phyloP scores from a whole-genome alignment of 495 filamentous ascomycete genomes.

The Lepidopterella palustris region DNA sequence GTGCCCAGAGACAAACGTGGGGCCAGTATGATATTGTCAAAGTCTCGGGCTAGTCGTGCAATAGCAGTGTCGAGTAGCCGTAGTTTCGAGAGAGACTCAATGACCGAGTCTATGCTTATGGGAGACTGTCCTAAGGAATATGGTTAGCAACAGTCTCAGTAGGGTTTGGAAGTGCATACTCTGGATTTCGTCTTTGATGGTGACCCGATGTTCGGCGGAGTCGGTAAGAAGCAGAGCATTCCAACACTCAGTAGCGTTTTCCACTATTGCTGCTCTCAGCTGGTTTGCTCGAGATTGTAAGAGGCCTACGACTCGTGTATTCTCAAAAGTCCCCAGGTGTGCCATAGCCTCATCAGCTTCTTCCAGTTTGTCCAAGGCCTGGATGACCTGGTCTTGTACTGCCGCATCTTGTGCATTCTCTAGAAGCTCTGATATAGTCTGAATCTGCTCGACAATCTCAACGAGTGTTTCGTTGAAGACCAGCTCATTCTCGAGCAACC shows the following conservation, averaged over 20 bases:
- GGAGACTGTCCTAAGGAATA: slow-evolving; percentile 9
- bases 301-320: slow-evolving; percentile 33
- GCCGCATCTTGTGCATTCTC: slow-evolving; percentile 34
- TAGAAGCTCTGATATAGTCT: slow-evolving; percentile 42
- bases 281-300: slow-evolving; percentile 29
- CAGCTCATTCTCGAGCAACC: slow-evolving; percentile 66
- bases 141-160: neutral
- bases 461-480: slow-evolving; percentile 66
- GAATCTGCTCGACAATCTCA: slow-evolving; percentile 55
- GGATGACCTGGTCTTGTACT: slow-evolving; percentile 26
- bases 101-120: slow-evolving; percentile 23
- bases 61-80: slow-evolving; percentile 26
- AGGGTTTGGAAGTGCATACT: slow-evolving; percentile 8
- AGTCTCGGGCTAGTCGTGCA: slow-evolving; percentile 24
- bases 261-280: slow-evolving; percentile 30
- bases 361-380: slow-evolving; percentile 41
- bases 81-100: slow-evolving; percentile 30
- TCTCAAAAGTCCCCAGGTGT: slow-evolving; percentile 27
- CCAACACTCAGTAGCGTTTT: slow-evolving; percentile 36
- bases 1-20: slow-evolving; percentile 27
- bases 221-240: slow-evolving; percentile 34
- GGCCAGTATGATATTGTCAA: slow-evolving; percentile 32
- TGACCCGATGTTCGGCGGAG: slow-evolving; percentile 18
- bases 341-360: slow-evolving; percentile 43
- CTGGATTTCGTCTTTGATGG: slow-evolving; percentile 28